phyloP scores from a whole-genome alignment of 139 green algal genomes.

The Haematococcus lacustris region DNA sequence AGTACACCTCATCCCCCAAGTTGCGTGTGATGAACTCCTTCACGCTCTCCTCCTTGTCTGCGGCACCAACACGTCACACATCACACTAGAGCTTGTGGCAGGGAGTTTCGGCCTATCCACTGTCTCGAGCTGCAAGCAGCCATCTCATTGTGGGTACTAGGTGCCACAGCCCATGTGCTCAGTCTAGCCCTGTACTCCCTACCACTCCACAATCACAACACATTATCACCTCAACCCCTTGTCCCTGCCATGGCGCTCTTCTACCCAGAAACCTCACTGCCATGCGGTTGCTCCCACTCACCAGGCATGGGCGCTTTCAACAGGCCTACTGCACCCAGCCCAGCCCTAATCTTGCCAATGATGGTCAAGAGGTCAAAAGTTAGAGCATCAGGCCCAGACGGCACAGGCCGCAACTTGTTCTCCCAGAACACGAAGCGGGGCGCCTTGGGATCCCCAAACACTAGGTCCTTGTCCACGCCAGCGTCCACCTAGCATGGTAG shows the following conservation, averaged over 20 bases:
- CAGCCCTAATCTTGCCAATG: slow-evolving; percentile 90
- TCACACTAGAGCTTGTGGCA: no score
- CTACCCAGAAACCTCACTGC: no score
- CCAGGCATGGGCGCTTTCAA: slow-evolving; percentile 58
- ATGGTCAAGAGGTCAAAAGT: slow-evolving; percentile 90
- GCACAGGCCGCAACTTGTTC: slow-evolving; percentile 75
- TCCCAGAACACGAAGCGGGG: slow-evolving; percentile 96
- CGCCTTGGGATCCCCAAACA: slow-evolving; percentile 87
- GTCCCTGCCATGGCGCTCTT: no score
- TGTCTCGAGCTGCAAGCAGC: no score
- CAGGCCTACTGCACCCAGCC: slow-evolving; percentile 86
- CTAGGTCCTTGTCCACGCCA: slow-evolving; percentile 74
- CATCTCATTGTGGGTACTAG: no score
- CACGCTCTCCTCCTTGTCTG: slow-evolving; percentile 85
- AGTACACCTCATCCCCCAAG: slow-evolving; percentile 92
- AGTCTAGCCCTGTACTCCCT: no score
- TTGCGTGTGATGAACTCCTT: slow-evolving; percentile 95
- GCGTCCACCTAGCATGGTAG: slow-evolving; percentile 87
- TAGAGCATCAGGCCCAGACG: slow-evolving; percentile 72
- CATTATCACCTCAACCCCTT: no score
- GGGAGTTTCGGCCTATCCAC: no score
- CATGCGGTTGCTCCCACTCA: no score
- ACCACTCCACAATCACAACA: no score
- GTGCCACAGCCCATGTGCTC: no score
- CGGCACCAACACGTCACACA: no score